Base-by-base conservation (phyloP, 2,329 filamentous ascomycete genomes). In the Thelonectria blattea region DNA sequence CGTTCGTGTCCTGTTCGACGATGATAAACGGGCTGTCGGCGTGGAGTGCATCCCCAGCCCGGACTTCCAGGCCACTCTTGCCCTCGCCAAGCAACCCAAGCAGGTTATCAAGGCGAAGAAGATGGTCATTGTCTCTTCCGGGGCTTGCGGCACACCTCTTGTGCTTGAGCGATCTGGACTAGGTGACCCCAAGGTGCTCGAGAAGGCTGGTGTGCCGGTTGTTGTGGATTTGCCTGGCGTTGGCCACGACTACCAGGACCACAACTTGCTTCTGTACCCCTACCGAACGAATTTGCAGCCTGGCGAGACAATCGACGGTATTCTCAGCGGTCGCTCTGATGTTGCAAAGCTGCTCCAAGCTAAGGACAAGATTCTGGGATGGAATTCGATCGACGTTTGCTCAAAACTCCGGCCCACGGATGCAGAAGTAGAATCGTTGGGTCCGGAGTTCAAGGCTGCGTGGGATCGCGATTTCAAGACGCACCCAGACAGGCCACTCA, bases 101-200 rank as follows among this genome's bases (percentile, higher is more conserved):
- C 48, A 64, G 27, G 64, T 43, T 0, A 52, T 75, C 30, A 69
- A 65, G 53, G 74, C 73, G 0, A 67, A 62, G 7, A 75, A 70
- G 43, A 62, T 72, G 0, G 73, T 76, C 0, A 64, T 76, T 0
- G 65, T 75, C 0, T 73, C 73, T 68, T 81, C 66, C 5, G 85
- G 85, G 11, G 79, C 84, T 0, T 76, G 81, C 6, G 81, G 82
- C 2, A 84, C 84, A 0, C 84, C 86, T 0, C 72, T 75, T 0
- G 78, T 90, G 1, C 80, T 90, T 0, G 86, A 90, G 69, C 76
- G 87, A 18, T 90, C 87, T 0, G 88, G 88, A 8, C 68, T 90
- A 1, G 86, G 85, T n/a, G 76, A 79, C 46, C 74, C 78, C 1
- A 75, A 80, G 2, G 66, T 86, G 6, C 78, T 89, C 2, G 69